Base-by-base conservation (phyloP, 768 basidiomycete genomes). In the Nevesoporus exiguus region DNA sequence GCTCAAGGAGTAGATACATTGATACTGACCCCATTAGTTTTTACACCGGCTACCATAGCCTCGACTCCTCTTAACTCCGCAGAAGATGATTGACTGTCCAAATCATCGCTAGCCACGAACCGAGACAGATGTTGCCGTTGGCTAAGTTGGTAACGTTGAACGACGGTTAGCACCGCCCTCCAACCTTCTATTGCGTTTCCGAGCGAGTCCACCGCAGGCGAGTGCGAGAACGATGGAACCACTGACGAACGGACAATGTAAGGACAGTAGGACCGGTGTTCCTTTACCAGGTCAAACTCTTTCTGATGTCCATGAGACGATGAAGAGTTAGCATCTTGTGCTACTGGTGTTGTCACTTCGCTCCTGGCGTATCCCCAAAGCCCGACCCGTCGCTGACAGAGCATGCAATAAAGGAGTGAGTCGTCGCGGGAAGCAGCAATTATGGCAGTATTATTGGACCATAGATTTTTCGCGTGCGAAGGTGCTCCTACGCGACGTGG, bases 221-320 rank as follows among this genome's bases (percentile, higher is more conserved):
- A 64, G 14, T 62, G 64, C 11, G 82, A 78, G 9, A 83, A 67
- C 3, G 82, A 79, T 5, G 86, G 86, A 11, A 89, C 74, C 2
- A 75, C 63, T 3, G 86, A 89, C 7, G 87, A 88, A 14, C 80
- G 78, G 33, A 86, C 83, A 27, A 89, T 80, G 57, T 90, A 93
- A n/a, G 90, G 90, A 60, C 91, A 93, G 61, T 88, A 90, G 3
- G 88, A 86, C 25, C 90, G 80, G 65, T 93, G 91, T 68, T 93
- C 90, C 62, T 84, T 86, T 44, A 91, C 68, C 34, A 92, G 64
- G 65, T 93, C 90, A 49, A 93, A 82, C 21, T 80, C 80, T 49
- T 88, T 72, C 39, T 64, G 61, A 17, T 61, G 63, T 49, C 55
- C 66, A 11, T 13, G 47, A 27, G 49, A 46, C n/a, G 69, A 60